Evolutionary conservation across 2,329 filamentous ascomycete species (phyloP).

Genomic region (Ophiostoma australiae): DNA sequence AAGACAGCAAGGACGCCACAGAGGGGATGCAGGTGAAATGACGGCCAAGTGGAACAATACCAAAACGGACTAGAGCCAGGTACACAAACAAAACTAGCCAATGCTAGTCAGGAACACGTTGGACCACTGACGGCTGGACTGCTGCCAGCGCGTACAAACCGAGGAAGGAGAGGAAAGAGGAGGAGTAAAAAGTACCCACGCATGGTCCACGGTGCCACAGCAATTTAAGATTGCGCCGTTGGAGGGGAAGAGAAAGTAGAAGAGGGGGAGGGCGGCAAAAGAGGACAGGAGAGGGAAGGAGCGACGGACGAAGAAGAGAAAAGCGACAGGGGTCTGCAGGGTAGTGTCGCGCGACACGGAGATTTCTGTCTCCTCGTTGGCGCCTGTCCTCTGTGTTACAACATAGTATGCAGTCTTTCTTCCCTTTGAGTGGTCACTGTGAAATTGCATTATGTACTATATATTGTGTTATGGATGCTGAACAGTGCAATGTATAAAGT

Average conservation of each 20-base stretch:
- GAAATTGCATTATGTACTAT: not conserved
- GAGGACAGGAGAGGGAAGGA: not conserved
- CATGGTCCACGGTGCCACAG: not conserved
- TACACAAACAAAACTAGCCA: not conserved
- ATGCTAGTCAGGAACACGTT: slow-evolving; percentile 5
- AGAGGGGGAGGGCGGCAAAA: not conserved
- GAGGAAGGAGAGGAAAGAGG: not conserved
- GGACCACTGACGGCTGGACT: not conserved
- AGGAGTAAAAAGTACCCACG: not conserved
- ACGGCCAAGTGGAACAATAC: not conserved
- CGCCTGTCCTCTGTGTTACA: not conserved
- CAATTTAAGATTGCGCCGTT: slow-evolving; percentile 8
- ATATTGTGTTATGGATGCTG: not conserved
- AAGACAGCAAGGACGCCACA: not conserved
- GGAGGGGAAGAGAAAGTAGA: not conserved
- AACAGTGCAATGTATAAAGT: not conserved
- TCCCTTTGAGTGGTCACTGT: not conserved
- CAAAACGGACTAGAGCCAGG: slow-evolving; percentile 5
- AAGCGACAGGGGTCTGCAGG: not conserved
- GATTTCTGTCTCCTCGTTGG: not conserved
- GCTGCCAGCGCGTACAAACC: not conserved
- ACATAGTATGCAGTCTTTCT: not conserved
- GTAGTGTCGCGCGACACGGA: slow-evolving; percentile 9
- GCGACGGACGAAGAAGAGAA: not conserved
- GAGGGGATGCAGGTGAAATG: not conserved